phyloP scores from a whole-genome alignment of 257 asterid genomes.

The Salvia miltiorrhiza region DNA sequence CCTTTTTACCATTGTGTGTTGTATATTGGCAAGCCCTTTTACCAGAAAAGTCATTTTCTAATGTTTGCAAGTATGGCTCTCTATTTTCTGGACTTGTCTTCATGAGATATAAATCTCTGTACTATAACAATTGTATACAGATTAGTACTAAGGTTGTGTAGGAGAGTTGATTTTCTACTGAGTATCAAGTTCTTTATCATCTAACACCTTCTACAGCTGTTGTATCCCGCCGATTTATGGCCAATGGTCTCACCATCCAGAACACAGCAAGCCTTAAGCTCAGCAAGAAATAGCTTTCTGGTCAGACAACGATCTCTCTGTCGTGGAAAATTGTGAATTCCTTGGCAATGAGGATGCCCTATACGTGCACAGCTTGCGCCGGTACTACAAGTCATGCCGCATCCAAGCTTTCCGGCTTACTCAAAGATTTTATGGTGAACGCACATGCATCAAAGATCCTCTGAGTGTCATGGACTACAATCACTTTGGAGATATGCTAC shows the following conservation, averaged over 20 bases:
- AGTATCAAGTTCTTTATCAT: background rate
- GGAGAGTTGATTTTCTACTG: no score
- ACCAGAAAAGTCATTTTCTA: no score
- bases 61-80: background rate
- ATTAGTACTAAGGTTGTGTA: no score
- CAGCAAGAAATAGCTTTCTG: slow-evolving; percentile 61
- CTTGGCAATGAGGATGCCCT: slow-evolving; percentile 52
- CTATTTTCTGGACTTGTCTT: background rate
- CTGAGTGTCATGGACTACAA: no score
- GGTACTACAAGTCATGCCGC: slow-evolving; percentile 51
- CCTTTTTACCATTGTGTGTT: no score
- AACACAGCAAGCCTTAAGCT: slow-evolving; percentile 53
- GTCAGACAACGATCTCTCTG: slow-evolving; percentile 39
- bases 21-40: no score
- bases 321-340: slow-evolving; percentile 46
- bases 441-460: no score
- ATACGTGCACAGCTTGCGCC: slow-evolving; percentile 46
- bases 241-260: slow-evolving; percentile 38
- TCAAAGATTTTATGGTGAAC: no score
- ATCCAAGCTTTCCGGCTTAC: no score
- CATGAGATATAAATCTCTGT: no score
- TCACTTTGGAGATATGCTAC: no score
- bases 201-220: slow-evolving; percentile 26
- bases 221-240: slow-evolving; percentile 56
- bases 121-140: background rate